These are phyloP conservation scores for Cairneyella variabilis DNA, from an alignment of 495 filamentous ascomycete species.

Conservation along the genomic window DNA sequence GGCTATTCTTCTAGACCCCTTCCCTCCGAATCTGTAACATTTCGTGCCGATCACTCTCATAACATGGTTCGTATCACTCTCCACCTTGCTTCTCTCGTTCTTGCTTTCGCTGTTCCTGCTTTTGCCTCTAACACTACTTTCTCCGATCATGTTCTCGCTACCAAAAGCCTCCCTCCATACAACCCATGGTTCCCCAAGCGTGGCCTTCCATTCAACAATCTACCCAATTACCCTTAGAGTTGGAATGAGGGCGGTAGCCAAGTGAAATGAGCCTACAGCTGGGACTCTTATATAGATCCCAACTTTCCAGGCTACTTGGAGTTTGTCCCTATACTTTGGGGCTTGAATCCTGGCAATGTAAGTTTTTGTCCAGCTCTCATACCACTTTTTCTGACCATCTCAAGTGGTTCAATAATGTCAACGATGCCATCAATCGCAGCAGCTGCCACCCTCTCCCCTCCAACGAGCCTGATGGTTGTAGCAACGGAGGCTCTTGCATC, in stretches of 20 bases:
- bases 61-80: no score
- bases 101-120: no score
- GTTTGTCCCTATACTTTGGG: conserved; percentile 77
- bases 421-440: conserved; percentile 54
- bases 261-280: conserved; percentile 73
- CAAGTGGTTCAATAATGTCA: conserved; percentile 52
- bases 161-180: no score
- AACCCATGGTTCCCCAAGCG: conserved; percentile 13
- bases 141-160: no score
- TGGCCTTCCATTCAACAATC: conserved; percentile 14
- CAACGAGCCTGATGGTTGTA: conserved; percentile 77
- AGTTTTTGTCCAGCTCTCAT: background rate
- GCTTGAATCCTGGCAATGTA: conserved; percentile 46
- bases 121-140: no score
- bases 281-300: conserved; percentile 44
- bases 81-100: no score
- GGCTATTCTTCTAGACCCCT: no score
- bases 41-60: no score
- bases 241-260: conserved; percentile 34
- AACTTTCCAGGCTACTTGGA: conserved; percentile 41
- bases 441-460: conserved; percentile 64
- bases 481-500: conserved; percentile 59
- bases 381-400: background rate
- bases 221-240: conserved; percentile 5
- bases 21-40: no score